These are phyloP conservation scores for Mucor velutinosus DNA, from an alignment of 371 early-diverging fungal genomes.

Conservation along the genomic window DNA sequence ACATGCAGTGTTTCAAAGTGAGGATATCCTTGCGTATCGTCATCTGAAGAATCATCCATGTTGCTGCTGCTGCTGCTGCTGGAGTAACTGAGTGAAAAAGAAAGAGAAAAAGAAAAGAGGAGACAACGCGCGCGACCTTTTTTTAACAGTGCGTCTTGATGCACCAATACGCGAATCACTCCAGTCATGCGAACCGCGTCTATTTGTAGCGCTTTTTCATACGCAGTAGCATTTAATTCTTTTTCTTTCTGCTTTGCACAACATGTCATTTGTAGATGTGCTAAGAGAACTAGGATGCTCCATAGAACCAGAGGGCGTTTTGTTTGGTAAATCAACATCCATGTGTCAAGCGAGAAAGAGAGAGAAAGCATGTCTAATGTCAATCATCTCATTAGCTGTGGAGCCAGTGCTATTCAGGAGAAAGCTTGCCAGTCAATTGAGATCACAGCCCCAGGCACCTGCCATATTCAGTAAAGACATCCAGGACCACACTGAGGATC, in stretches of 20 bases:
- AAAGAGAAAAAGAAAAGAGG: background rate
- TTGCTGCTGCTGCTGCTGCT: background rate
- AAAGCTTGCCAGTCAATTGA: constrained; percentile 31
- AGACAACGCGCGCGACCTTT: constrained; percentile 1
- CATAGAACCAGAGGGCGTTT: background rate
- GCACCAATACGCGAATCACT: background rate
- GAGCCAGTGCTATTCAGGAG: constrained; percentile 34
- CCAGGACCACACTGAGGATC: constrained; percentile 28
- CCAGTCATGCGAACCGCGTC: background rate
- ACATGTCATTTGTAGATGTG: constrained; percentile 15
- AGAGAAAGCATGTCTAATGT: background rate
- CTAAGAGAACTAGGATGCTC: constrained; percentile 21
- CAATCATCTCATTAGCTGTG: constrained; percentile 10
- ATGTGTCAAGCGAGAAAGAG: no score
- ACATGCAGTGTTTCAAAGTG: constrained; percentile 44
- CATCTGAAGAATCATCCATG: constrained; percentile 49
- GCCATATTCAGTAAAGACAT: constrained; percentile 33
- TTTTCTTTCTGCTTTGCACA: background rate
- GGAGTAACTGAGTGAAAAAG: background rate
- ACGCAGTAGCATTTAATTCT: background rate
- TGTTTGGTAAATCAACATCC: constrained; percentile 26
- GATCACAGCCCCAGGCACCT: constrained; percentile 21
- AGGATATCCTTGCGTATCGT: constrained; percentile 30
- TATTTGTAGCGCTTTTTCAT: background rate
- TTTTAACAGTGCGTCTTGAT: background rate